A percentile compares a stretch with the other conserved stretches of the same genome.
Evolutionary conservation across 352 stramenopile genomes (phyloP).

Genomic region (Globisporangium viniferum): DNA sequence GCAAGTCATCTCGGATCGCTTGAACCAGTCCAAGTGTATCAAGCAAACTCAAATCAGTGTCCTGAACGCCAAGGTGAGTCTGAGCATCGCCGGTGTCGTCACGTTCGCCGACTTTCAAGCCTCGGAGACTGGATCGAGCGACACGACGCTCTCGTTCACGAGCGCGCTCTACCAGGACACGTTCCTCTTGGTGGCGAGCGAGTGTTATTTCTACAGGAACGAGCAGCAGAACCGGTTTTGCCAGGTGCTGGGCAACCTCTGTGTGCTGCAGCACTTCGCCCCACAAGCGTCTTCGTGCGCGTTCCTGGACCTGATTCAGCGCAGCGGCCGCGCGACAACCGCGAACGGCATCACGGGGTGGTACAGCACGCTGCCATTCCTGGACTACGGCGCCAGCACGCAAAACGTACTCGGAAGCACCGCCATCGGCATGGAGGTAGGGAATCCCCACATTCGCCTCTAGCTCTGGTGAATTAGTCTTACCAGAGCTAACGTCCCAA

Average conservation of each 20-base stretch:
- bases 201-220: conserved; percentile 87
- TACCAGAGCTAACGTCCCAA: not conserved
- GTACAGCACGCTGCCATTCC: conserved; percentile 84
- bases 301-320: conserved; percentile 74
- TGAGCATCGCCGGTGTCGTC: conserved; percentile 31
- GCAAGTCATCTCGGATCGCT: conserved; percentile 37
- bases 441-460: not conserved
- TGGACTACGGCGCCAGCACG: conserved; percentile 75
- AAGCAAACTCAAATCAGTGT: conserved; percentile 40
- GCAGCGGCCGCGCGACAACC: conserved; percentile 37
- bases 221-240: conserved; percentile 71
- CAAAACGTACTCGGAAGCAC: conserved; percentile 58
- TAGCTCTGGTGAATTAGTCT: too few species aligned
- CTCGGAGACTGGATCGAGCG: conserved; percentile 30
- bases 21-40: conserved; percentile 40
- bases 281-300: conserved; percentile 56
- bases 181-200: conserved; percentile 61
- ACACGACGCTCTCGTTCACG: conserved; percentile 27
- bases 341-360: conserved; percentile 54
- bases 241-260: conserved; percentile 91
- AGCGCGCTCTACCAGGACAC: conserved; percentile 79
- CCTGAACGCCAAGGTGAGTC: conserved; percentile 47
- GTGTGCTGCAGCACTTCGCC: conserved; percentile 90
- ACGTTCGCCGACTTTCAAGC: conserved; percentile 40
- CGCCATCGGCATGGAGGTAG: conserved; percentile 73